A percentile compares a stretch with the other conserved stretches of the same genome.
Evolutionary conservation across 345 rosid genomes (phyloP).

Genomic region (Bruguiera sexangula): DNA sequence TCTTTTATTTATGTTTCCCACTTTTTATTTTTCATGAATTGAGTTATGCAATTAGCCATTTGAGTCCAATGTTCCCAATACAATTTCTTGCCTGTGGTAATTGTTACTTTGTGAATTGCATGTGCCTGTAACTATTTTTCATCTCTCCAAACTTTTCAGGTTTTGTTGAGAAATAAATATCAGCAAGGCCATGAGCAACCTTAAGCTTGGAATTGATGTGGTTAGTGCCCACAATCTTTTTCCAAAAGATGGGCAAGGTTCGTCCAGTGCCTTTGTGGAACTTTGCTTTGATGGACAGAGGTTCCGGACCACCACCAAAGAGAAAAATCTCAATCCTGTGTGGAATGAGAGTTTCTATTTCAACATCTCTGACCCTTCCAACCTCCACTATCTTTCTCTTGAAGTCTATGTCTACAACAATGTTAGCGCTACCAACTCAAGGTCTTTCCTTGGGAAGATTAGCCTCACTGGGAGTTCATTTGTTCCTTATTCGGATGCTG

Average conservation of each 20-base stretch:
- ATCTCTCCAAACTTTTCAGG: conserved; percentile 1
- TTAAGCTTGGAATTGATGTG: conserved; percentile 86
- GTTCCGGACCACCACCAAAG: conserved; percentile 81
- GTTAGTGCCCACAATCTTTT: conserved; percentile 86
- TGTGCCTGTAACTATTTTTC: conserved; percentile 23
- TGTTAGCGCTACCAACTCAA: conserved; percentile 57
- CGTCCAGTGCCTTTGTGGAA: conserved; percentile 81
- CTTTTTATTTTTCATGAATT: neutral
- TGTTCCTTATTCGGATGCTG: conserved; percentile 82
- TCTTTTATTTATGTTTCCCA: neutral
- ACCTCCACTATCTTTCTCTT: conserved; percentile 67
- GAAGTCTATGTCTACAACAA: conserved; percentile 68
- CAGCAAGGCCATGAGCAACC: conserved; percentile 68
- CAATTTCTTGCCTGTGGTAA: neutral
- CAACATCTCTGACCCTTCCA: conserved; percentile 82
- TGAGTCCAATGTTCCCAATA: neutral
- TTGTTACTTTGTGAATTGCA: conserved; percentile 33
- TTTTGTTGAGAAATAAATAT: conserved; percentile 12
- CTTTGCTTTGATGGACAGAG: conserved; percentile 83
- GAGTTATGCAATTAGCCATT: neutral
- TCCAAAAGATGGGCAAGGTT: conserved; percentile 92
- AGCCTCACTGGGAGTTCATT: conserved; percentile 75
- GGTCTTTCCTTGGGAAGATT: conserved; percentile 85
- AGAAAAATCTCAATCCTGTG: conserved; percentile 83
- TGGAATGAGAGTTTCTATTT: conserved; percentile 98